Evolutionary conservation across 2,329 filamentous ascomycete species (phyloP).

Genomic region (Botrytis medusae): DNA sequence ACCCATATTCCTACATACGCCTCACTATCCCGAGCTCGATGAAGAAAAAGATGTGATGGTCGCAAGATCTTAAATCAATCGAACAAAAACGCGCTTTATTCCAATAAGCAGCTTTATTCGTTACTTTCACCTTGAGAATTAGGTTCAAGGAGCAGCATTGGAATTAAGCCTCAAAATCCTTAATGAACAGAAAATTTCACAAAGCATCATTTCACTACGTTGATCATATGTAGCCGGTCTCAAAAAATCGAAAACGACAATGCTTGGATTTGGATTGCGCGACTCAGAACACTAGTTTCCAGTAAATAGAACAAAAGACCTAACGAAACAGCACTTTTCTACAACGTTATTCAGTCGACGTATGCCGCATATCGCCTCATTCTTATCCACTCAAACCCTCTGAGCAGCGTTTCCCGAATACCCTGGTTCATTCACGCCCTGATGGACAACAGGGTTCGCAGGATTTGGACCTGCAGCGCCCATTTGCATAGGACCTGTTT

Average conservation of each 20-base stretch:
- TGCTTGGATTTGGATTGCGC: constrained; percentile 15
- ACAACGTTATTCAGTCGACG: too few relatives aligned
- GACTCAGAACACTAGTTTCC: neutral
- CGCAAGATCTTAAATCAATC: too few relatives aligned
- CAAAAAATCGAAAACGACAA: neutral
- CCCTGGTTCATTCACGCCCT: neutral
- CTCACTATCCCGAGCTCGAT: too few relatives aligned
- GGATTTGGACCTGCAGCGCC: neutral
- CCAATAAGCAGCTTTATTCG: too few relatives aligned
- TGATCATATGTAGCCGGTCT: neutral
- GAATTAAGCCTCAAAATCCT: neutral
- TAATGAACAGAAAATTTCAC: accelerated
- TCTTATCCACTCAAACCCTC: neutral
- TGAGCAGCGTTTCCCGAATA: neutral
- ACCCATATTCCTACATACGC: too few relatives aligned
- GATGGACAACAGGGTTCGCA: neutral
- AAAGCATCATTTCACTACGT: neutral
- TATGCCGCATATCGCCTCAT: neutral
- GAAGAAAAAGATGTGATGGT: too few relatives aligned
- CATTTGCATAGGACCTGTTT: neutral
- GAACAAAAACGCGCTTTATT: too few relatives aligned
- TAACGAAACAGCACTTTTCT: neutral
- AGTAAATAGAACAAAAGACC: neutral
- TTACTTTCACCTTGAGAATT: neutral
- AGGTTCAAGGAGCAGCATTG: neutral